Evolutionary conservation across 139 green algal genomes (phyloP), one percentile per base, ranked within the genome.

Genomic region (Coccomyxa sp.): DNA sequence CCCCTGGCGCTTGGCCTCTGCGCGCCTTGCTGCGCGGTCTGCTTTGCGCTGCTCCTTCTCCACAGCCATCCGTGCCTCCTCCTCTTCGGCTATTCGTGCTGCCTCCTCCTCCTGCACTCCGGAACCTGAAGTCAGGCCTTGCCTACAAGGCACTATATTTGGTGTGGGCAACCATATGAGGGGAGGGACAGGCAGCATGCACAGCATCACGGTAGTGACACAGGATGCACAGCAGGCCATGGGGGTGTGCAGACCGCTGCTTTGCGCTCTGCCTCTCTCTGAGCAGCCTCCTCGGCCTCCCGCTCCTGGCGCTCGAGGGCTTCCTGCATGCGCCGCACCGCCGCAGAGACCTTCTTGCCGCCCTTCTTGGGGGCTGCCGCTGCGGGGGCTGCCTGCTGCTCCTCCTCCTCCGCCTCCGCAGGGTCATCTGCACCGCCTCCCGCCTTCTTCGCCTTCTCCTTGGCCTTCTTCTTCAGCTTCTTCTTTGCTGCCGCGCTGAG

Each of bases 1-100:
- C 68, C 93, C 93, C 84, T 96, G 86, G 39, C 88, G 88, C 81
- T 95, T 97, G 18, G 98, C 83, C 85, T 96, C 84, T 89, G 90
- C 86, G 0, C 81, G 68, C 18, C 84, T 73, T 76, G 89, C 87
- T 37, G 58, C 40, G 76, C 90, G 73, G 82, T 88, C 85, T 39
- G 83, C 86, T 83, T 94, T 94, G 55, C 85, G 70, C 55, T 72
- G 44, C 81, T 89, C 87, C 34, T 76, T 76, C 54, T 95, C 94
- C 85, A 96, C 94, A 40, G 84, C 81, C 81, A 90, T 92, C 31
- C 81, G 54, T 55, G 78, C 79, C 70, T 89, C 87, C 75, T 95
- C 91, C 82, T 93, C 92, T 76, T 90, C 83, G 36, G 89, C 88
- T 36, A 75, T 41, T 50, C 81, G 82, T 27, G 82, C 82, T 54